phyloP scores from a whole-genome alignment of 2,329 filamentous ascomycete genomes.

The Alternaria conjuncta region DNA sequence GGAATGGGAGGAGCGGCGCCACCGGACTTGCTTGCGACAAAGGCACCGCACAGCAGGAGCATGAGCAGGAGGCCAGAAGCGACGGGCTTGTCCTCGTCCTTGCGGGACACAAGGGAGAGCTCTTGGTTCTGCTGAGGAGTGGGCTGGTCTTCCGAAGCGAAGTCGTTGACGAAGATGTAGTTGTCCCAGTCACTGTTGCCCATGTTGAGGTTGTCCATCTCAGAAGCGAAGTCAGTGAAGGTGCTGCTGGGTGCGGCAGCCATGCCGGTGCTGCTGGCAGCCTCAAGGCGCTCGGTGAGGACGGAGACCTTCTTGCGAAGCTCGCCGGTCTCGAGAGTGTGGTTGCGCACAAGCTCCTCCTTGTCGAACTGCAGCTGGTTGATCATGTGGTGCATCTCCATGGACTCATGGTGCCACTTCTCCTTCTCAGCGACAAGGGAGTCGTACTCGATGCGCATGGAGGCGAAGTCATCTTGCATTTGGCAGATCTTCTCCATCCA shows the following conservation, averaged over 20 bases:
- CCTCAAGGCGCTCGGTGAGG: constrained; percentile 75
- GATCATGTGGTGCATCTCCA: constrained; percentile 76
- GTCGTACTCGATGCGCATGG: constrained; percentile 68
- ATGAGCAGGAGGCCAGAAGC: constrained; percentile 87
- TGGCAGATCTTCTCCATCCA: constrained; percentile 77
- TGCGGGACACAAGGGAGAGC: constrained; percentile 51
- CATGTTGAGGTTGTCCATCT: constrained; percentile 86
- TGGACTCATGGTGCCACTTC: constrained; percentile 74
- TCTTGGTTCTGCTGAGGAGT: constrained; percentile 45
- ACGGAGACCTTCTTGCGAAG: constrained; percentile 91
- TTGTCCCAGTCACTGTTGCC: constrained; percentile 79
- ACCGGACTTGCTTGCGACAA: constrained; percentile 86
- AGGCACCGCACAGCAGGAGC: constrained; percentile 95
- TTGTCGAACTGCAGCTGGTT: constrained; percentile 83
- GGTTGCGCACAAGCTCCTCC: constrained; percentile 84
- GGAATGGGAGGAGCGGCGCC: constrained; percentile 75
- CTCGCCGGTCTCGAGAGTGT: constrained; percentile 89
- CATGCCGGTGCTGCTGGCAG: constrained; percentile 54
- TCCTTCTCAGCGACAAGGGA: constrained; percentile 61
- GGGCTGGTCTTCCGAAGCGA: constrained; percentile 62
- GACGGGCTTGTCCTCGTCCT: constrained; percentile 64
- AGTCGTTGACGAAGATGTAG: constrained; percentile 78
- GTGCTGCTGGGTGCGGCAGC: constrained; percentile 63
- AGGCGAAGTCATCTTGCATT: constrained; percentile 77
- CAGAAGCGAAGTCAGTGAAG: constrained; percentile 75